phyloP scores from a whole-genome alignment of 345 rosid species.

The Populus ilicifolia region DNA sequence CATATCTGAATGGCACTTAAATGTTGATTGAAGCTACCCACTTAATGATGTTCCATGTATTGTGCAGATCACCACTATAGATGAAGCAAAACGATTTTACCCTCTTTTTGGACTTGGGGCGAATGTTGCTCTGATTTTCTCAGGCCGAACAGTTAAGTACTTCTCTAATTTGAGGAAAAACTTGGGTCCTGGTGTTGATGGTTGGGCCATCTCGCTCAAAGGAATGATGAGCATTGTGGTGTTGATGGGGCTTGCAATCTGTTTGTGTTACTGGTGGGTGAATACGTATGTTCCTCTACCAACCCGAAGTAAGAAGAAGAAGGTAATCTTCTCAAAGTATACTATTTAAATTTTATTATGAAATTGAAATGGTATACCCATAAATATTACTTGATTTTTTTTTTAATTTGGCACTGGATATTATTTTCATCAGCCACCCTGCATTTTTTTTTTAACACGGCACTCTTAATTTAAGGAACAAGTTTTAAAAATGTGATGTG shows the following conservation, averaged over 20 bases:
- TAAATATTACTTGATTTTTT: background rate
- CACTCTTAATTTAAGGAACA: background rate
- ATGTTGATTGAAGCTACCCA: conserved; percentile 2
- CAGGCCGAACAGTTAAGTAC: conserved; percentile 93
- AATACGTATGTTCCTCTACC: conserved; percentile 71
- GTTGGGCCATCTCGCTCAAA: conserved; percentile 93
- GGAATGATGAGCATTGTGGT: conserved; percentile 98
- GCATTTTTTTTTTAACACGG: background rate
- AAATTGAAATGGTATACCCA: background rate
- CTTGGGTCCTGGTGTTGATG: conserved; percentile 98
- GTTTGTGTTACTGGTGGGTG: conserved; percentile 95
- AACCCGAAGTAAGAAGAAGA: conserved; percentile 92
- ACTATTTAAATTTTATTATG: background rate
- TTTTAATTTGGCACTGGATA: background rate
- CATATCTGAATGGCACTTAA: background rate
- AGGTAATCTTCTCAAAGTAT: conserved; percentile 41
- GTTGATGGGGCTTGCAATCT: conserved; percentile 73
- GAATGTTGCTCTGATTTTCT: conserved; percentile 84
- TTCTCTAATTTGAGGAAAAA: conserved; percentile 78
- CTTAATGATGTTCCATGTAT: conserved; percentile 13
- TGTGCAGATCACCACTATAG: conserved; percentile 84
- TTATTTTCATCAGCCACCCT: background rate
- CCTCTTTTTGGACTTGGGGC: conserved; percentile 97
- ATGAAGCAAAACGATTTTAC: conserved; percentile 92
- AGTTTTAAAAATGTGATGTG: background rate